A percentile compares a stretch with the other conserved stretches of the same genome.
phyloP scores from a whole-genome alignment of 495 filamentous ascomycete genomes.

The Chaetomium fimeti region DNA sequence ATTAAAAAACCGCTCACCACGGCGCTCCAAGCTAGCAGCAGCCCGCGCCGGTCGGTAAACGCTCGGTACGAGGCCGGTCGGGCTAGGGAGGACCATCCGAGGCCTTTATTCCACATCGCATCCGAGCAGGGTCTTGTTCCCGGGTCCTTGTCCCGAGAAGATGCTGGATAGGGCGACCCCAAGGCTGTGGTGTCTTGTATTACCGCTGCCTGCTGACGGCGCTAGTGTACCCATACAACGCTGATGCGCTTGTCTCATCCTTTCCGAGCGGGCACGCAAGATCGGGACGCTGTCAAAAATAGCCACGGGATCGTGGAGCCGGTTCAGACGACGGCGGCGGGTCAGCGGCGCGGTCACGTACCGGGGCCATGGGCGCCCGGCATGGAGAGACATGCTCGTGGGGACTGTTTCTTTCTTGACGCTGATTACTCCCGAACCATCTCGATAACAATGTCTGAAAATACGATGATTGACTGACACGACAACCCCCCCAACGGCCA shows the following conservation, averaged over 20 bases:
- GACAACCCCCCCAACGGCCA: too few relatives aligned
- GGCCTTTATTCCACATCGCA: background rate
- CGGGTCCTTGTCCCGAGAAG: background rate
- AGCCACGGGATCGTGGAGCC: slow-evolving; percentile 9
- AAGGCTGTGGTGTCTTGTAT: background rate
- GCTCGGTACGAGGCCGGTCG: background rate
- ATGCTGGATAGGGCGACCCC: background rate
- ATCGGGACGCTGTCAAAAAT: slow-evolving; percentile 8
- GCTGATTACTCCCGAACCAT: background rate
- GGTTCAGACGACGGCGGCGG: slow-evolving; percentile 2
- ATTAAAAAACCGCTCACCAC: background rate
- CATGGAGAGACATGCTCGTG: background rate
- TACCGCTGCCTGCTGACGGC: slow-evolving; percentile 11
- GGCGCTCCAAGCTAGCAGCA: background rate
- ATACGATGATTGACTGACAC: too few relatives aligned
- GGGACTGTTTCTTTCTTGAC: background rate
- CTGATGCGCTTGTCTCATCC: slow-evolving; percentile 3
- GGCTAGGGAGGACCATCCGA: background rate
- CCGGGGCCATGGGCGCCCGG: background rate
- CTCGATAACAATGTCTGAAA: too few relatives aligned
- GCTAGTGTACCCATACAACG: background rate
- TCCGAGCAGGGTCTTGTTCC: background rate
- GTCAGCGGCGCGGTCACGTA: slow-evolving; percentile 7
- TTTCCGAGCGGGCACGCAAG: background rate
- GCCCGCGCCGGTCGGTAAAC: background rate